These are phyloP conservation scores for Candida rishiriensis DNA, from an alignment of 805 yeast species.

Conservation along the genomic window DNA sequence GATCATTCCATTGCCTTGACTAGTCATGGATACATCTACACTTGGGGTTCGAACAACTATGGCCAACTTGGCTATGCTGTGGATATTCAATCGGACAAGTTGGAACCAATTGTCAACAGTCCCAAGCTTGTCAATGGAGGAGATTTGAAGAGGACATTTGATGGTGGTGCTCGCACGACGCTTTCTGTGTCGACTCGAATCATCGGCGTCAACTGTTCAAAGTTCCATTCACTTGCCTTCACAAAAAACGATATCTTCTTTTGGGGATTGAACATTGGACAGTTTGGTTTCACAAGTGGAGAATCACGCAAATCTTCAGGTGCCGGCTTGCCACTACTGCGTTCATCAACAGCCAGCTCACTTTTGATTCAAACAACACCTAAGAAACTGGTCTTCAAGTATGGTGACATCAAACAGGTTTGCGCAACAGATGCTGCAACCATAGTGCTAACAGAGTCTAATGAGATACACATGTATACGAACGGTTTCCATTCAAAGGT, in stretches of 20 bases:
- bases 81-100: slow-evolving; percentile 17
- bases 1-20: slow-evolving; percentile 66
- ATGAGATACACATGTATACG: slow-evolving; percentile 60
- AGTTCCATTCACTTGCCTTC: slow-evolving; percentile 62
- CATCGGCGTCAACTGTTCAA: slow-evolving; percentile 56
- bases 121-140: slow-evolving; percentile 42
- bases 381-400: slow-evolving; percentile 34
- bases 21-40: slow-evolving; percentile 45
- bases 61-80: slow-evolving; percentile 62
- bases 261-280: slow-evolving; percentile 85
- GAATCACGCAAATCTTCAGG: slow-evolving; percentile 16
- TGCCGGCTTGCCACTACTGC: slow-evolving; percentile 1
- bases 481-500: slow-evolving; percentile 55
- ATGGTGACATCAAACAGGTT: slow-evolving; percentile 49
- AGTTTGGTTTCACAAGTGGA: slow-evolving; percentile 54
- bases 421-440: slow-evolving; percentile 68
- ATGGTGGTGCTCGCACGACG: neutral
- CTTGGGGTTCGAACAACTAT: slow-evolving; percentile 76
- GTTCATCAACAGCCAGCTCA: slow-evolving; percentile 8
- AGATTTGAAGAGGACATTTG: slow-evolving; percentile 34
- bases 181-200: slow-evolving; percentile 19
- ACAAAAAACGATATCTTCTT: slow-evolving; percentile 43
- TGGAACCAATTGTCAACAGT: slow-evolving; percentile 23
- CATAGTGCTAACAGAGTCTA: slow-evolving; percentile 50
- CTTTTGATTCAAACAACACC: slow-evolving; percentile 15